phyloP scores from a whole-genome alignment of 768 basidiomycete species.

The Kwoniella shandongensis region DNA sequence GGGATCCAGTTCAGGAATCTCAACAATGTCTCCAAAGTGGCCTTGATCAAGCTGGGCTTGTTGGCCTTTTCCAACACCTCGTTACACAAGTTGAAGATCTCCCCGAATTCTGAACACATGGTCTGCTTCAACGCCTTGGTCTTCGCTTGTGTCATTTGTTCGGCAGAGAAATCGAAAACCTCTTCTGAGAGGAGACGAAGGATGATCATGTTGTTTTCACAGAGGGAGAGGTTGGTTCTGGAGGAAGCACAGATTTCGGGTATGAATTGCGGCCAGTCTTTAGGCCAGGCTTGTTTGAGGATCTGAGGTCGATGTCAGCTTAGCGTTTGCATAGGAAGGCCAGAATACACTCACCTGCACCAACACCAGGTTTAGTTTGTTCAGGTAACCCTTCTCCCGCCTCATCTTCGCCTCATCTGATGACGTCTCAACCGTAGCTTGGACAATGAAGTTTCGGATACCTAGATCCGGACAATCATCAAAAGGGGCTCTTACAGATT shows the following conservation, averaged over 20 bases:
- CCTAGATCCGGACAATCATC: too few species aligned
- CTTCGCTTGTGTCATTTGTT: slow-evolving; percentile 97
- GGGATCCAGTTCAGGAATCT: slow-evolving; percentile 99
- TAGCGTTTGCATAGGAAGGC: not conserved
- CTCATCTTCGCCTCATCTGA: slow-evolving; percentile 85
- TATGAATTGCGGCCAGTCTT: slow-evolving; percentile 98
- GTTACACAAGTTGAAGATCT: slow-evolving; percentile 95
- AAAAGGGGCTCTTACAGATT: too few species aligned
- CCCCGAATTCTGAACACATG: slow-evolving; percentile 95
- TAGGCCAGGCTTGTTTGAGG: slow-evolving; percentile 98
- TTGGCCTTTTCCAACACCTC: slow-evolving; percentile 97
- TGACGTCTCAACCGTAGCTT: slow-evolving; percentile 85
- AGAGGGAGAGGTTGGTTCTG: slow-evolving; percentile 89
- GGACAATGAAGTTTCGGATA: slow-evolving; percentile 94
- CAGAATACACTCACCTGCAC: slow-evolving; percentile 72
- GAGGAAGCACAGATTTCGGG: slow-evolving; percentile 95
- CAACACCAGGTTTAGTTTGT: slow-evolving; percentile 93
- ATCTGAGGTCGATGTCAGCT: slow-evolving; percentile 62
- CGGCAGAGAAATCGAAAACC: slow-evolving; percentile 97
- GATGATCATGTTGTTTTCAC: slow-evolving; percentile 99
- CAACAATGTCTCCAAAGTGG: slow-evolving; percentile 89
- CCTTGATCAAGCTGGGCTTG: slow-evolving; percentile 89
- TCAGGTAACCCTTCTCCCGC: slow-evolving; percentile 78
- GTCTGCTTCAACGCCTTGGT: slow-evolving; percentile 96
- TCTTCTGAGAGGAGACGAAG: slow-evolving; percentile 95